Conservation (phyloP, 106 monocot species). For the Ottelia alismoides region DNA sequence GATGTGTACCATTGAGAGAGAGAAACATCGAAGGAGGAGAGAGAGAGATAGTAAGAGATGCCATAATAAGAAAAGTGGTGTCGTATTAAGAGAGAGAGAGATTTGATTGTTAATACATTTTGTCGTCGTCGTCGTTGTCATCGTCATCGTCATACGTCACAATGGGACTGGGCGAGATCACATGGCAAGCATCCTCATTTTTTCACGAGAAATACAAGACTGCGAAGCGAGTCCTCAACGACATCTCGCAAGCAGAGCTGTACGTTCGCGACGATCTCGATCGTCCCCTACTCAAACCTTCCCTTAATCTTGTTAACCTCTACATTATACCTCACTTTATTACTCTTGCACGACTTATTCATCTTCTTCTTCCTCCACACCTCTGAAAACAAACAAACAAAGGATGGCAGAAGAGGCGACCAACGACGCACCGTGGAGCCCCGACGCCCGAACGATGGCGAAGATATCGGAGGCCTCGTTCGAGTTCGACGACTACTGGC, state of each 20-base stretch:
- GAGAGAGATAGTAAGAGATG: too few relatives aligned
- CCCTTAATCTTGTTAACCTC: not conserved
- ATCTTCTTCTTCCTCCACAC: too few relatives aligned
- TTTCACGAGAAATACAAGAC: slow-evolving; percentile 38
- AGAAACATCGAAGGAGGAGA: too few relatives aligned
- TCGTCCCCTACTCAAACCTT: too few relatives aligned
- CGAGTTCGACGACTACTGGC: slow-evolving; percentile 25
- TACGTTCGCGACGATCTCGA: slow-evolving; percentile 6
- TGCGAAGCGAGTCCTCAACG: slow-evolving; percentile 16
- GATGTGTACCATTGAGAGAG: too few relatives aligned
- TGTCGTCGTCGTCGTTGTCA: too few relatives aligned
- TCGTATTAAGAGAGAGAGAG: too few relatives aligned
- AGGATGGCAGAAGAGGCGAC: slow-evolving; percentile 33
- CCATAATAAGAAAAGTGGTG: too few relatives aligned
- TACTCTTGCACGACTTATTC: not conserved
- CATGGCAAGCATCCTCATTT: slow-evolving; percentile 32
- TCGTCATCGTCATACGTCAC: too few relatives aligned
- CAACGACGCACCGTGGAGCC: slow-evolving; percentile 8
- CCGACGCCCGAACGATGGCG: slow-evolving; percentile 13
- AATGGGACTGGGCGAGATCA: slow-evolving; percentile 25
- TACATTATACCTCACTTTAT: not conserved
- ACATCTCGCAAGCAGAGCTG: slow-evolving; percentile 27
- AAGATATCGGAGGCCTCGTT: slow-evolving; percentile 10
- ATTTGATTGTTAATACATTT: too few relatives aligned
- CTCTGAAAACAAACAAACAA: too few relatives aligned